Base-by-base conservation (phyloP, 495 filamentous ascomycete species). In the Penicillium angulare region DNA sequence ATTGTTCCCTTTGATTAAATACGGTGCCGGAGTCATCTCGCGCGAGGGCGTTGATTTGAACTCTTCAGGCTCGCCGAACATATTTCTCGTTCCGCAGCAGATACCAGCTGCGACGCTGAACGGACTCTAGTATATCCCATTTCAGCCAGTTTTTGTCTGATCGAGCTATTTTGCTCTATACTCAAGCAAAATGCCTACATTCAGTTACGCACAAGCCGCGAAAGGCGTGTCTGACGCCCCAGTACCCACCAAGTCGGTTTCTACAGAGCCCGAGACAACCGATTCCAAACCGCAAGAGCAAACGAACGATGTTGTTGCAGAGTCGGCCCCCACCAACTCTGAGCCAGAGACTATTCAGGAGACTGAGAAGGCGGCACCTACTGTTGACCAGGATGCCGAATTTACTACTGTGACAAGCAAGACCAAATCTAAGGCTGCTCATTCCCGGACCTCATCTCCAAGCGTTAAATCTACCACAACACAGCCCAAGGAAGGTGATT, bases 131-230 rank as follows among this genome's bases (percentile, higher is more conserved):
- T 21, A 21, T 48, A 31, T 27, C 27, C 34, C 24, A 50, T 36
- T 38, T 61, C 39, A 43, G 52, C 53, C 36, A 53, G 48, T 56
- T 52, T 46, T 49, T 40, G 39, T 52, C 43, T 9, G 8, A 43
- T 34, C 32, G 17, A 57, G 24, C 45, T 50, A 53, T 47, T 17
- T 52, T 55, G 59, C 47, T 50, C 47, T 15, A 33, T 16, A 39
- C 38, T 10, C 54, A 23, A 56, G 16, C n/a, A 41, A 44, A 29
- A 57, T 57, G 55, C 52, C 72, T 57, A 65, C 67, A 47, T 95
- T 96, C 69, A 96, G 93, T 34, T 98, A 98, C 72, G 92, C 92
- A 49, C 90, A 96, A 77, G 92, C 92, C 63, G 93, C 92, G 22
- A 91, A 89, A 69, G 88, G 89, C 57, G 77, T 82, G 50, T 70